Evolutionary conservation across 2,329 filamentous ascomycete species (phyloP).

Genomic region (Colletotrichum gloeosporioides): DNA sequence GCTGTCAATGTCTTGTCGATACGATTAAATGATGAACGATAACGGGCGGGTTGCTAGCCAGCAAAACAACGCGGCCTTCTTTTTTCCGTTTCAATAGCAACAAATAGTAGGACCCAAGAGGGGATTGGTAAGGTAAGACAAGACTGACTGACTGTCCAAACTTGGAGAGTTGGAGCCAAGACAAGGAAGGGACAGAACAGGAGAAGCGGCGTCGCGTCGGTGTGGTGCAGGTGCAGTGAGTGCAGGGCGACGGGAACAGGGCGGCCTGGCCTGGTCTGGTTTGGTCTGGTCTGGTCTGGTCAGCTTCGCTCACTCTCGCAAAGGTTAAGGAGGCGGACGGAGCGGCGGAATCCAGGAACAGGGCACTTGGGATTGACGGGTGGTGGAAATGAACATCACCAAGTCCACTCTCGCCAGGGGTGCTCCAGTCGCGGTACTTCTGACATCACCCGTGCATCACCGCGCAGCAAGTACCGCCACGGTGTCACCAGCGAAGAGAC

Average conservation of each 20-base stretch:
- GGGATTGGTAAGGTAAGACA: conserved; percentile 4
- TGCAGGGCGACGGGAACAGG: background rate
- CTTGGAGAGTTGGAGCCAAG: background rate
- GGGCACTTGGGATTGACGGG: conserved; percentile 10
- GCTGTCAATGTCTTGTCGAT: background rate
- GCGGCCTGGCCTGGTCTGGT: background rate
- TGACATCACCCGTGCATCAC: background rate
- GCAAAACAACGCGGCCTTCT: background rate
- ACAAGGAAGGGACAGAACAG: background rate
- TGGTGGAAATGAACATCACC: conserved; percentile 20
- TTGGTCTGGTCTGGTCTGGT: background rate
- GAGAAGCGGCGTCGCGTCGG: background rate
- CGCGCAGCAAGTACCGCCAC: background rate
- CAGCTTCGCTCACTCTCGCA: background rate
- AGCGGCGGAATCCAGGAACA: conserved; percentile 18
- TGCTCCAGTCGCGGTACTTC: background rate
- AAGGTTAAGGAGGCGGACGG: background rate
- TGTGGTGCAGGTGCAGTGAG: background rate
- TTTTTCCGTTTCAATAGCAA: background rate
- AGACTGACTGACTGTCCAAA: background rate
- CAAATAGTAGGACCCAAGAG: background rate
- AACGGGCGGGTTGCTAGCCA: background rate
- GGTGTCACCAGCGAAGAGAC: background rate
- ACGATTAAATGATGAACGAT: background rate
- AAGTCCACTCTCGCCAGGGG: background rate